These are phyloP conservation scores for Apiospora kogelbergensis DNA, from an alignment of 2,329 filamentous ascomycete species.

Conservation along the genomic window DNA sequence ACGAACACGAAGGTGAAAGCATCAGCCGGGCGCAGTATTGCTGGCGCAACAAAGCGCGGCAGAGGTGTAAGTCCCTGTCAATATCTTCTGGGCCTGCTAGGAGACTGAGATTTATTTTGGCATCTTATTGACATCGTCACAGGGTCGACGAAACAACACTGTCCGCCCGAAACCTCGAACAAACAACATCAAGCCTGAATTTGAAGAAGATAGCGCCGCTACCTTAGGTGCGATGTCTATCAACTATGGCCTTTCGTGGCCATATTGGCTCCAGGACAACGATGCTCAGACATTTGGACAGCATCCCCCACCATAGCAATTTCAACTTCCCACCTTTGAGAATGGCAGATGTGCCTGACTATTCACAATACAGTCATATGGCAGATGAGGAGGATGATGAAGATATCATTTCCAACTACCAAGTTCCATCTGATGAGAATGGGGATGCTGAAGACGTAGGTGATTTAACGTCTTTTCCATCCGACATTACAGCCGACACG, in stretches of 20 bases:
- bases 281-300: slow-evolving; percentile 3
- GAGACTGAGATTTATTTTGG: neutral
- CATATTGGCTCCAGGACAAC: neutral
- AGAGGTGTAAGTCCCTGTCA: slow-evolving; percentile 9
- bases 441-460: slow-evolving; percentile 21
- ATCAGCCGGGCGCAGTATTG: neutral
- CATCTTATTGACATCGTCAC: neutral
- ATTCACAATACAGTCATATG: slow-evolving; percentile 15
- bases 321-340: neutral
- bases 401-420: neutral
- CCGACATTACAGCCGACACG: slow-evolving; percentile 29
- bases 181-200: neutral
- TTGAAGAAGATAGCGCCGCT: slow-evolving; percentile 4
- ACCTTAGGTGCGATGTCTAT: neutral
- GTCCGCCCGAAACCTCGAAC: neutral
- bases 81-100: neutral
- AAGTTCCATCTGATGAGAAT: slow-evolving; percentile 3
- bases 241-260: neutral
- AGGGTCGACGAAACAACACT: neutral
- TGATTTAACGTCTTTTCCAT: slow-evolving; percentile 16
- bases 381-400: slow-evolving; percentile 4
- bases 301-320: neutral
- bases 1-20: neutral
- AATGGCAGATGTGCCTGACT: slow-evolving; percentile 8
- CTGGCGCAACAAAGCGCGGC: neutral